Evolutionary conservation across 768 basidiomycete genomes (phyloP), one percentile per base, ranked within the genome.

Genomic region (Polyporus arcularius): DNA sequence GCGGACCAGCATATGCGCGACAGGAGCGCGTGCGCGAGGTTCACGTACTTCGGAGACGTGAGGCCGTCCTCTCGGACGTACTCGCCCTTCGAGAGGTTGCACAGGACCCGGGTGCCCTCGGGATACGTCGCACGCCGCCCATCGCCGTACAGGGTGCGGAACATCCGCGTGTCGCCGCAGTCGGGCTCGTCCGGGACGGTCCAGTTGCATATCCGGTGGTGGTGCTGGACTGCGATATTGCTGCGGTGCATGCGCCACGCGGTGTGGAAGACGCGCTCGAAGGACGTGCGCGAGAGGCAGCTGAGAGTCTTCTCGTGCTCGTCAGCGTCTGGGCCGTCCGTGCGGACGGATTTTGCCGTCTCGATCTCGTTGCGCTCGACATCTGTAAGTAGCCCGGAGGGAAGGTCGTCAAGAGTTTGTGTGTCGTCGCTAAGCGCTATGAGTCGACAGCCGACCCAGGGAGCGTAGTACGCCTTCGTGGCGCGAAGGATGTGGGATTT

Each of bases 61-160:
- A 61, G 54, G 10, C 8, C 39, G 31, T 43, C 54, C 18, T 49
- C 11, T 11, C 54, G 54, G 41, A 61, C 49, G 54, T 51, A 55
- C 38, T 43, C 40, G 18, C 49, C 21, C 32, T 55, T 61, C 15
- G 60, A 45, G 28, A 55, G 16, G 48, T 61, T 61, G 42, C 52
- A 54, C 32, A 61, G 54, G 9, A 54, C 50, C 18, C 28, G 57
- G 41, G 26, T 30, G 28, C 57, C 57, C 7, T 47, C 14, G 8
- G 49, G 15, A 35, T 59, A 53, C 26, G 47, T 8, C 18, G 42
- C 58, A n/a, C 43, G 26, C 4, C 35, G 18, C 14, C 51, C 42
- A 38, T 53, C 52, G n/a, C 52, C 52, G 52, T 53, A 53, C 26
- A 53, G 21, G n/a, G 52, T 41, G 18, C 11, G 9, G 26, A 53